Conservation (phyloP, 2,329 filamentous ascomycete species). For the Metarhizium guizhouense region DNA sequence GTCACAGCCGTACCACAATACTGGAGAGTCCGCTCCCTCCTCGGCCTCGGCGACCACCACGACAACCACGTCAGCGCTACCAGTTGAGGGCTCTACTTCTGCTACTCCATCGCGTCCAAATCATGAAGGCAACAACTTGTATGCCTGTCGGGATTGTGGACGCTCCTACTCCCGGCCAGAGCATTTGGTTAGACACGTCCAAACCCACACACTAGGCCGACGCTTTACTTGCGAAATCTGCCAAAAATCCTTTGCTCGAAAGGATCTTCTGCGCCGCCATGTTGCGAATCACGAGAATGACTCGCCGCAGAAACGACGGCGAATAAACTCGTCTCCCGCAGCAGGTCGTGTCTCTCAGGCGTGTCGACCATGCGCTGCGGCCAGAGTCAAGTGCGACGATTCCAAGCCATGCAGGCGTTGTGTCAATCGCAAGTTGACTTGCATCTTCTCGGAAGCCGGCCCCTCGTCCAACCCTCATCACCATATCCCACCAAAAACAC, state of each 20-base stretch:
- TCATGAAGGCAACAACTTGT: slow-evolving; percentile 25
- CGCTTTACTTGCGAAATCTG: slow-evolving; percentile 41
- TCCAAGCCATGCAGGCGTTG: slow-evolving; percentile 45
- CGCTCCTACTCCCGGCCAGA: slow-evolving; percentile 44
- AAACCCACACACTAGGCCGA: slow-evolving; percentile 41
- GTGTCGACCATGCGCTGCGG: slow-evolving; percentile 40
- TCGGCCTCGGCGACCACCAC: not conserved
- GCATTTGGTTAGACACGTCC: slow-evolving; percentile 43
- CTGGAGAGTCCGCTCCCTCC: not conserved
- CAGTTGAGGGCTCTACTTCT: slow-evolving; percentile 1
- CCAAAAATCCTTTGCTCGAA: slow-evolving; percentile 44
- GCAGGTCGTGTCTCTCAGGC: slow-evolving; percentile 43
- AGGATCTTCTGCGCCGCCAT: slow-evolving; percentile 44
- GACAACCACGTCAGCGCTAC: not conserved
- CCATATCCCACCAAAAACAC: slow-evolving; percentile 30
- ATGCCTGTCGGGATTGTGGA: slow-evolving; percentile 44
- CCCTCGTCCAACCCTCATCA: slow-evolving; percentile 34
- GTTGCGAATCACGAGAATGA: slow-evolving; percentile 42
- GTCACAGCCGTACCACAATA: not conserved
- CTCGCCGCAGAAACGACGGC: slow-evolving; percentile 36
- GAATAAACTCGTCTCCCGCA: slow-evolving; percentile 33
- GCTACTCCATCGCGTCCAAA: slow-evolving; percentile 3
- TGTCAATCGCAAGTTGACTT: slow-evolving; percentile 35
- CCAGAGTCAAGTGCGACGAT: slow-evolving; percentile 47
- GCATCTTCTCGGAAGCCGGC: slow-evolving; percentile 28